Evolutionary conservation across 805 yeast genomes (phyloP), one percentile per base, ranked within the genome.

Genomic region (Candida methanosorbosa): DNA sequence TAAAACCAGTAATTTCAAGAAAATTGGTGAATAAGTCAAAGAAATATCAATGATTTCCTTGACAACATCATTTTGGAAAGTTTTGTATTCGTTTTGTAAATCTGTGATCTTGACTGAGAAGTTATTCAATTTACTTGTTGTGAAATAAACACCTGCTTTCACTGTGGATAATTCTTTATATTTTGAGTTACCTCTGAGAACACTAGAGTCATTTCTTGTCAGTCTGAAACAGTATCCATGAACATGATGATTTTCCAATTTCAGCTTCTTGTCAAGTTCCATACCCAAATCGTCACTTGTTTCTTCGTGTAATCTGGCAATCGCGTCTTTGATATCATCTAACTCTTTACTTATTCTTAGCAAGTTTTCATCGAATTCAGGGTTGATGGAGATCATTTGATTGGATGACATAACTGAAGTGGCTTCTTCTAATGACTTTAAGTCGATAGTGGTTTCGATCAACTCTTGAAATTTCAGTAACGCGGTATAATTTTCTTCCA

Each of bases 151-250:
- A 38, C 99, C 99, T 2, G 96, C 95, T 54, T 92, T 92, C 21
- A 86, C 94, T 0, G 97, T 90, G 34, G 87, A 83, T 29, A 90
- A 64, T 55, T 92, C 97, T 34, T 70, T 70, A 52, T 79, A 88
- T 27, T 72, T 68, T 37, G 64, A 66, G 32, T 65, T 61, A 11
- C 71, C 72, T 46, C 97, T 73, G 38, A 92, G 64, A 16, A 82
- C 79, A 9, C 81, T 67, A 2, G 95, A 88, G 50, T 92, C 97
- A 37, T 75, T 79, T 56, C 98, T 73, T 1, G 98, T 92, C 17
- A 92, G 72, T 46, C 97, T 69, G 69, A 90, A 75, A 56, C 96
- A 86, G 94, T 95, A 88, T 16, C 97, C 97, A 56, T 85, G 94
- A 19, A 72, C 75, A 41, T 72, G 82, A 52, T 90, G 95, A 36